Evolutionary conservation across 1,139 yeast genomes (phyloP), one percentile per base, ranked within the genome.

Genomic region (Saccharomyces uvarum): DNA sequence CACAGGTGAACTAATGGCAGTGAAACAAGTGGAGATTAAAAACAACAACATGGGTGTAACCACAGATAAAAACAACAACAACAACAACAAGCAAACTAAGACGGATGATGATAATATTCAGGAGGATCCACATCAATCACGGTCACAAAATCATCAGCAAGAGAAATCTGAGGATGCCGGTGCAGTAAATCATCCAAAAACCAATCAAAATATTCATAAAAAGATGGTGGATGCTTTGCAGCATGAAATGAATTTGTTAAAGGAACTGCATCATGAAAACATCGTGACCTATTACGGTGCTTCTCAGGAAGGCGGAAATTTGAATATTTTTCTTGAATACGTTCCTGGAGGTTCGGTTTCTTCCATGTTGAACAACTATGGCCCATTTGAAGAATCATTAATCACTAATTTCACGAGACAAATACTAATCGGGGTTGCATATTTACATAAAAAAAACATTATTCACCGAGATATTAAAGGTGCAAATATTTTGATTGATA

Each of bases 321-420:
- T 91, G 58, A 91, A 90, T 66, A 90, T 93, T 59, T 93, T 90
- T 67, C 74, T 93, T 58, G 98, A 93, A 66, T 93, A 93, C 68
- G 96, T 93, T 38, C 97, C 98, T 2, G 99, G 99, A 58, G 99
- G 99, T 0, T 88, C 97, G 0, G 93, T 93, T 3, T 90, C 90
- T 54, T 81, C 93, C 3, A 83, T 93, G 90, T 73, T 90, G 49
- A 78, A 80, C 52, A 86, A 84, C 59, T 90, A 90, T 66, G 97
- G 97, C 0, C 95, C 95, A 5, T 88, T 90, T 72, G 97, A 89
- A 68, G 97, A 89, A 67, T 93, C 96, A 0, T 76, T 90, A 64
- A 85, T 90, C 53, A 74, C 93, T 50, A 89, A 87, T 66, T 90
- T 90, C 65, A 84, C 89, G 1, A 75, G 93, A 50, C 97, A 90